Conservation (phyloP, 2,329 filamentous ascomycete genomes). For the Clonostachys solani region DNA sequence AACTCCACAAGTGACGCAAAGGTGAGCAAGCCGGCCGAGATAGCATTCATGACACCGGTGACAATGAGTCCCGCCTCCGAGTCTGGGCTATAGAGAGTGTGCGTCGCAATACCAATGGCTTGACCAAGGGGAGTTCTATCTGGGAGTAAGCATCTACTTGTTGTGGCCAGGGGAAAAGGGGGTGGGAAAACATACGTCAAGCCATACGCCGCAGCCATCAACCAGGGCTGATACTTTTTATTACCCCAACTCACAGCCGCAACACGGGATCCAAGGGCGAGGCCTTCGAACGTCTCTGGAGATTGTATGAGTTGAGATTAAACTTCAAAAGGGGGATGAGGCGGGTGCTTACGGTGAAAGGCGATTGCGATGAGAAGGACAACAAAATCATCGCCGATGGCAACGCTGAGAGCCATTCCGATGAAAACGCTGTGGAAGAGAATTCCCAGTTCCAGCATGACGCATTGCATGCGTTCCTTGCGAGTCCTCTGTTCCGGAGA, state of each 20-base stretch:
- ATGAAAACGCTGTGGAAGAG: conserved; percentile 65
- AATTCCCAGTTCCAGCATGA: conserved; percentile 76
- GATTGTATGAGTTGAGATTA: not conserved
- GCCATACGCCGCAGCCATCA: conserved; percentile 55
- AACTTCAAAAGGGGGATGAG: rapidly evolving
- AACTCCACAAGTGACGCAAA: conserved; percentile 71
- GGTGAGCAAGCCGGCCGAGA: conserved; percentile 66
- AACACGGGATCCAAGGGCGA: conserved; percentile 62
- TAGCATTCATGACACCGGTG: conserved; percentile 71
- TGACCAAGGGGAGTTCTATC: conserved; percentile 61
- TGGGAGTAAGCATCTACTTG: too few species aligned
- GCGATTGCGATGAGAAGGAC: conserved; percentile 76
- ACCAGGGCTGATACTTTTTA: conserved; percentile 43
- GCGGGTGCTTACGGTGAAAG: conserved; percentile 54
- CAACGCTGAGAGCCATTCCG: conserved; percentile 77
- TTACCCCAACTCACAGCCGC: conserved; percentile 43
- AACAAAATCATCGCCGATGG: conserved; percentile 70
- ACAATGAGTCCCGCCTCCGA: conserved; percentile 64
- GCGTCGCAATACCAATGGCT: conserved; percentile 66
- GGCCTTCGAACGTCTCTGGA: conserved; percentile 44
- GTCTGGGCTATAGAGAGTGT: conserved; percentile 64
- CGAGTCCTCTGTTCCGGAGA: conserved; percentile 51
- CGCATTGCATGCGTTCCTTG: conserved; percentile 68
- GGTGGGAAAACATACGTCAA: conserved; percentile 21
- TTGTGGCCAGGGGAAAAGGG: too few species aligned